phyloP scores from a whole-genome alignment of 139 green algal genomes.

The Raphidocelis subcapitata region DNA sequence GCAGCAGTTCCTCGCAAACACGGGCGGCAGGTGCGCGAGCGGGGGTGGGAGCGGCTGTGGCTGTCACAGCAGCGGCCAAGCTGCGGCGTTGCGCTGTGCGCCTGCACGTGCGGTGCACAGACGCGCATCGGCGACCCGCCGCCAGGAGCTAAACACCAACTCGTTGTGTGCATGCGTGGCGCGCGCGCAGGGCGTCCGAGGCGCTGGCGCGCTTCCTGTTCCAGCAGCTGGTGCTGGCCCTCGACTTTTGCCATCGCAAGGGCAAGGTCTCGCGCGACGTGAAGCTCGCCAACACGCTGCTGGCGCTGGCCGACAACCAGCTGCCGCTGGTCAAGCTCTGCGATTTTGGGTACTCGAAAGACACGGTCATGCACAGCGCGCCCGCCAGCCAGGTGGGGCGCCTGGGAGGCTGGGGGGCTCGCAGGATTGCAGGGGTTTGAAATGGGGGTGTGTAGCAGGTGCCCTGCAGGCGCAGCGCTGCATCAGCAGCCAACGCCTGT shows the following conservation, averaged over 20 bases:
- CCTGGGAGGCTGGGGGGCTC: too few relatives aligned
- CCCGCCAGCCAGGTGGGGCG: slow-evolving; percentile 37
- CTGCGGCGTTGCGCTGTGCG: too few relatives aligned
- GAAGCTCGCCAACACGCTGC: slow-evolving; percentile 78
- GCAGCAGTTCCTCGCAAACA: slow-evolving; percentile 37
- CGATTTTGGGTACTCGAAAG: slow-evolving; percentile 76
- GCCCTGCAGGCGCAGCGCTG: too few relatives aligned
- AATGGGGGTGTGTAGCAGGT: too few relatives aligned
- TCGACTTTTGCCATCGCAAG: slow-evolving; percentile 59
- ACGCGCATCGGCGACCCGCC: too few relatives aligned
- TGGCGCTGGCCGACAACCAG: slow-evolving; percentile 54
- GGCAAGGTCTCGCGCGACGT: slow-evolving; percentile 60
- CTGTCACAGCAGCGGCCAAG: too few relatives aligned
- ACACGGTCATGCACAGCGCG: slow-evolving; percentile 37
- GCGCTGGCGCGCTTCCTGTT: slow-evolving; percentile 64
- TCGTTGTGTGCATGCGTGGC: too few relatives aligned
- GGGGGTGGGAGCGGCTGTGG: neutral
- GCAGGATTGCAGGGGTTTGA: too few relatives aligned
- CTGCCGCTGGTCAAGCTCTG: slow-evolving; percentile 76
- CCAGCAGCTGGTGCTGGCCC: slow-evolving; percentile 64
- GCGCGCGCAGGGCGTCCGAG: slow-evolving; percentile 64
- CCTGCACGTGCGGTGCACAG: too few relatives aligned
- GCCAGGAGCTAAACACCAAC: too few relatives aligned
- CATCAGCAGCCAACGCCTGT: too few relatives aligned
- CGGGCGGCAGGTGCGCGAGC: slow-evolving; percentile 24